Conservation (phyloP, 768 basidiomycete species). For the Tylopilus subfusipes region DNA sequence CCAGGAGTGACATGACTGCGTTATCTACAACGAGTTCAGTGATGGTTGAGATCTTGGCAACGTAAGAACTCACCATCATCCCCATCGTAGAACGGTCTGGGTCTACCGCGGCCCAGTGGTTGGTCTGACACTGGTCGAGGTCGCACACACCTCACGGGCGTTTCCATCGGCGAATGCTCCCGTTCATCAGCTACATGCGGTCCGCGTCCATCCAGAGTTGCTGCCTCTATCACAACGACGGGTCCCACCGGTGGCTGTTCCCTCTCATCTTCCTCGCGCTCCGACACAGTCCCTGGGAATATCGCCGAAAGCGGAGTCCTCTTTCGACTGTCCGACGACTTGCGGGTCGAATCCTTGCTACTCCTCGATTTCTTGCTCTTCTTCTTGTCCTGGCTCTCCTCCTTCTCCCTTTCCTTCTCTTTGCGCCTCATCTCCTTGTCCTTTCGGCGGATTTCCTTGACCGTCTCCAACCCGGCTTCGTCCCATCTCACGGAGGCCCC, state of each 20-base stretch:
- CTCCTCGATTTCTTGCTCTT: constrained; percentile 28
- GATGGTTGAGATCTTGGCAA: neutral
- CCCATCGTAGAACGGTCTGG: constrained; percentile 47
- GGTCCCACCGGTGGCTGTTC: constrained; percentile 11
- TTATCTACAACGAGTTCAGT: constrained; percentile 16
- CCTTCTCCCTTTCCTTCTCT: constrained; percentile 34
- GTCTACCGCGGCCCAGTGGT: constrained; percentile 45
- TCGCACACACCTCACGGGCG: constrained; percentile 42
- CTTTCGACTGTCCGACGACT: constrained; percentile 48
- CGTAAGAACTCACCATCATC: constrained; percentile 37
- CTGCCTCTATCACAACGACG: constrained; percentile 46
- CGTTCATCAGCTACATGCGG: neutral
- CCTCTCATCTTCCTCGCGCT: constrained; percentile 12
- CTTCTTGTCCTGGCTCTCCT: constrained; percentile 31
- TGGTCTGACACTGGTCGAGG: constrained; percentile 65
- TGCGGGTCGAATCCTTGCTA: constrained; percentile 36
- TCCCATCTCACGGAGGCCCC: constrained; percentile 48
- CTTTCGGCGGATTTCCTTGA: constrained; percentile 43
- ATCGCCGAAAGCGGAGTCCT: constrained; percentile 55
- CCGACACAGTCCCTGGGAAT: constrained; percentile 45
- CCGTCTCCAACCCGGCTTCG: constrained; percentile 46
- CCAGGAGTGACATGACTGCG: constrained; percentile 68
- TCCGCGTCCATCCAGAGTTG: constrained; percentile 51
- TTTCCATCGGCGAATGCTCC: constrained; percentile 16
- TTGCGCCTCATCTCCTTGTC: constrained; percentile 36